Base-by-base conservation (phyloP, 805 yeast species). In the Jamesozyma spencerorum region DNA sequence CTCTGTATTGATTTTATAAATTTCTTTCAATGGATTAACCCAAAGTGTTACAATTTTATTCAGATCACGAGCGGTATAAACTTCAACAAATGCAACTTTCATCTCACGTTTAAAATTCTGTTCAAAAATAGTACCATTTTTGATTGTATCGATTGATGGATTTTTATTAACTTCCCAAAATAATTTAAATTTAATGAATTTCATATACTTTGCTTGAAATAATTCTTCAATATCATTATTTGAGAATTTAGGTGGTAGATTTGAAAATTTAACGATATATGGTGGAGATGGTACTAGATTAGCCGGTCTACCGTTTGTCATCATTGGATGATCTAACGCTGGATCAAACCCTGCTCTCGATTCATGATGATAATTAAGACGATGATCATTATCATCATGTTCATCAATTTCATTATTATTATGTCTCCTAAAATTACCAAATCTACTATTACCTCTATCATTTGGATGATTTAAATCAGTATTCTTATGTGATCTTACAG, bases 141-240 rank as follows among this genome's bases (percentile, higher is more conserved):
- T 54, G 45, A 81, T 55, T 46, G 79, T 82, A 1, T 77, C 77
- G 57, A 81, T 78, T 2, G 85, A 77, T 20, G 81, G 77, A 52
- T 77, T 79, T 47, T 66, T 72, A 38, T 66, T 63, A n/a, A 76
- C 65, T 48, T 76, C 80, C 66, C 75, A 72, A 49, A 79, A 71
- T 17, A 83, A 64, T 51, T 81, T 79, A 55, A 75, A 72, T 55
- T 79, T 79, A 39, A 68, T 69, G 48, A 65, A 74, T 28, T 68
- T 67, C 42, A 81, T 75, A 52, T 70, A 79, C 46, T 85, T 68
- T 42, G 85, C 75, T 38, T 69, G 65, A 55, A 82, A 78, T 28
- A 82, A 62, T 52, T 81, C 85, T 39, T 67, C 70, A 17, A 81
- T 63, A 32, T 60, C 63, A 38, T 74, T 69, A 38, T 63, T 63